These are phyloP conservation scores for Coccinonectria pachysandricola DNA, from an alignment of 2,329 filamentous ascomycete genomes.

Conservation along the genomic window DNA sequence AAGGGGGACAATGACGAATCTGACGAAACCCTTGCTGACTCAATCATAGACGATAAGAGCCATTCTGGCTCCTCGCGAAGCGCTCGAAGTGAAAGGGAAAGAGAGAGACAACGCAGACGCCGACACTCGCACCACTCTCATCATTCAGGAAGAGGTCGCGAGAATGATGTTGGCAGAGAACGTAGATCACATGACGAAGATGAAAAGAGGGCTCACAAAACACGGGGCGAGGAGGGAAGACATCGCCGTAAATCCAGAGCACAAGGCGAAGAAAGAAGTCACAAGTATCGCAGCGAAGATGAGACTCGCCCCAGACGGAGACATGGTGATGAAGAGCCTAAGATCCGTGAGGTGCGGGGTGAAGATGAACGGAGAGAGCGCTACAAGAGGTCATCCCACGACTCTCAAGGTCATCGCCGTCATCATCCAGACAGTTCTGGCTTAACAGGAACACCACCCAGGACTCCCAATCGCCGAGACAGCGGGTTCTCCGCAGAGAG, in stretches of 20 bases:
- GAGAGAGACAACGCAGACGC: constrained; percentile 31
- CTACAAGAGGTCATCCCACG: constrained; percentile 12
- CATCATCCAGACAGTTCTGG: constrained; percentile 29
- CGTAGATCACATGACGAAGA: constrained; percentile 14
- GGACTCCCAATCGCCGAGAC: constrained; percentile 33
- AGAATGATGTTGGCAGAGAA: constrained; percentile 22
- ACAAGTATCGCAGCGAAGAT: constrained; percentile 11
- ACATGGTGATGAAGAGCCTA: constrained; percentile 8
- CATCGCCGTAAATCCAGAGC: constrained; percentile 14
- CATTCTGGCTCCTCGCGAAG: constrained; percentile 25
- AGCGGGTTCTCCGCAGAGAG: constrained; percentile 36
- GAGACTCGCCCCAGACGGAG: constrained; percentile 9
- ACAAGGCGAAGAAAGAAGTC: constrained; percentile 13
- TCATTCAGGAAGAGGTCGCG: constrained; percentile 21
- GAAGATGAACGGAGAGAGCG: constrained; percentile 14
- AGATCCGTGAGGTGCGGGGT: constrained; percentile 4
- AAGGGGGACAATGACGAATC: constrained; percentile 32
- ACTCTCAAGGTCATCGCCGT: constrained; percentile 24
- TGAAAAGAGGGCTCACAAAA: constrained; percentile 13
- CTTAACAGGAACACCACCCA: constrained; percentile 24
- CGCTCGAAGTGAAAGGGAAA: constrained; percentile 28
- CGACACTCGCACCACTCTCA: constrained; percentile 29
- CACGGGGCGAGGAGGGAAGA: constrained; percentile 17
- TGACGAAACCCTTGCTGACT: constrained; percentile 50
- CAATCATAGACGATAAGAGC: constrained; percentile 41